These are phyloP conservation scores for Solanum chacoense DNA, from an alignment of 305 asterid species.

Conservation along the genomic window DNA sequence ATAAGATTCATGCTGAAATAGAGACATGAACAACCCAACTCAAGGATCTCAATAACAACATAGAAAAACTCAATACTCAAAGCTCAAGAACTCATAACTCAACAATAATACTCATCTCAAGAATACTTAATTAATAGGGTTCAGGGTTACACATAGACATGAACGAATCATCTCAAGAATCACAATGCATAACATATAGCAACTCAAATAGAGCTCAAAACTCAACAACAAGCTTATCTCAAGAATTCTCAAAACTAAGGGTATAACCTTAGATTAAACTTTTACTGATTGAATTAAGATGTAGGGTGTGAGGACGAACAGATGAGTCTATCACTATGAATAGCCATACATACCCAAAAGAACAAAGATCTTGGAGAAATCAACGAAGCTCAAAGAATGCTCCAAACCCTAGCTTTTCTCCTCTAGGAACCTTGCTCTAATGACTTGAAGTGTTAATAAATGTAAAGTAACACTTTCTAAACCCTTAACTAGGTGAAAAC, in stretches of 20 bases:
- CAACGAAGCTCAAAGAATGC: background rate
- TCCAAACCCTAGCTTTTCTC: background rate
- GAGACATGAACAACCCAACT: background rate
- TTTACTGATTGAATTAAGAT: no score
- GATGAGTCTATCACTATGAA: no score
- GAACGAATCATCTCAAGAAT: background rate
- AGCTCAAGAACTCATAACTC: background rate
- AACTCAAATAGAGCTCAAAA: background rate
- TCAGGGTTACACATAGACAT: background rate
- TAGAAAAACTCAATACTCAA: background rate
- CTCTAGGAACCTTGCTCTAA: background rate
- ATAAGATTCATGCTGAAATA: background rate
- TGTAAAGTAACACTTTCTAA: no score
- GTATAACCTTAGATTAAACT: background rate
- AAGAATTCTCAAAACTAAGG: background rate
- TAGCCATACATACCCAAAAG: no score
- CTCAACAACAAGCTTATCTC: background rate
- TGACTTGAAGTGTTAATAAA: background rate
- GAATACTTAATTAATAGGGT: background rate
- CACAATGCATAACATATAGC: background rate
- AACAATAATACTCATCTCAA: background rate
- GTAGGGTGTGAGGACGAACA: background rate
- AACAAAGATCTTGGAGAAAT: background rate
- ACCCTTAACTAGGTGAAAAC: background rate
- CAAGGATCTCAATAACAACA: background rate